Evolutionary conservation across 371 early-diverging fungal species (phyloP).

Genomic region (Rhizomucor pusillus): DNA sequence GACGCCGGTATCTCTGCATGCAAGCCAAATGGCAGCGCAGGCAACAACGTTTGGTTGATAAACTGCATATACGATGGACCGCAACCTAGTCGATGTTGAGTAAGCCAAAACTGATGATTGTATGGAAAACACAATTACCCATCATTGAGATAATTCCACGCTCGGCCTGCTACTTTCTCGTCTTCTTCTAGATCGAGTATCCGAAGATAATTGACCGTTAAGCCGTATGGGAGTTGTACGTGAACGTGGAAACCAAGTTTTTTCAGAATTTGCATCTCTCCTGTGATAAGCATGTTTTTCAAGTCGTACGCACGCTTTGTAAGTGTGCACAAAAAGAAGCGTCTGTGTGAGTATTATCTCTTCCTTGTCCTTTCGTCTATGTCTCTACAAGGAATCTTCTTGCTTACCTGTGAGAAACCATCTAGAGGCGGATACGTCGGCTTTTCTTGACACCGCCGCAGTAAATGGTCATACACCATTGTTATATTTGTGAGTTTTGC

Average conservation of each 20-base stretch:
- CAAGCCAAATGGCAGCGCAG: slow-evolving; percentile 85
- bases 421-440: slow-evolving; percentile 55
- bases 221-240: slow-evolving; percentile 91
- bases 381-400: too few relatives aligned
- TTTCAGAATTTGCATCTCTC: slow-evolving; percentile 86
- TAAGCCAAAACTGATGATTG: not conserved
- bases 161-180: slow-evolving; percentile 68
- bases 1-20: slow-evolving; percentile 64
- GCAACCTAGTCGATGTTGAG: slow-evolving; percentile 45
- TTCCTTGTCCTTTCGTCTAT: not conserved
- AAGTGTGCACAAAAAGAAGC: not conserved
- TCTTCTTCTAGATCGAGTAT: slow-evolving; percentile 77
- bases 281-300: slow-evolving; percentile 73
- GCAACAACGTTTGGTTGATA: slow-evolving; percentile 90
- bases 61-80: slow-evolving; percentile 78
- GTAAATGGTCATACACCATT: slow-evolving; percentile 71
- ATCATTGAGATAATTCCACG: slow-evolving; percentile 93
- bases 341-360: not conserved
- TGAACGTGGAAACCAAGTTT: slow-evolving; percentile 93
- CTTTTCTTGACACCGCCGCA: slow-evolving; percentile 53
- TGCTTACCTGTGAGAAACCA: slow-evolving; percentile 55
- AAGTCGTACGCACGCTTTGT: slow-evolving; percentile 65
- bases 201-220: slow-evolving; percentile 91
- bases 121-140: slow-evolving; percentile 34
- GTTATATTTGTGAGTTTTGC: slow-evolving; percentile 74